Conservation (phyloP, 1,139 yeast genomes). For the Kodamaea sp. region DNA sequence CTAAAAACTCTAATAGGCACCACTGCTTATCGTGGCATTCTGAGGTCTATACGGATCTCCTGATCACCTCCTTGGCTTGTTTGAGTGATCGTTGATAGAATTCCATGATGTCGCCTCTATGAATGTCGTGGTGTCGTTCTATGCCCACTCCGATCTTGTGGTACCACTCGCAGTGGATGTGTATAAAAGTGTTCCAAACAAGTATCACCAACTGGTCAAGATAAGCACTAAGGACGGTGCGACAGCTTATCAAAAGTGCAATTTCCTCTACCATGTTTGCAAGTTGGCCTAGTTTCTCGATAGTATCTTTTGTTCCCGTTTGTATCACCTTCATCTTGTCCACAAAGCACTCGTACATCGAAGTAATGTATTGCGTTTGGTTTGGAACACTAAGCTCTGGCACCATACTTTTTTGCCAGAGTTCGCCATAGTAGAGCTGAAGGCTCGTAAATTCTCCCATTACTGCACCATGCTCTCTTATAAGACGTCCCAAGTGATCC, state of each 20-base stretch:
- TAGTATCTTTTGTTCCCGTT: constrained; percentile 2
- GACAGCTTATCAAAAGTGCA: not conserved
- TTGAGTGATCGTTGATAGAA: constrained; percentile 4
- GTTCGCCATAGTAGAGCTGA: constrained; percentile 17
- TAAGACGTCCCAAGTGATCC: no score
- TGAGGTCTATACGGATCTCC: not conserved
- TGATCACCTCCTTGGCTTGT: constrained; percentile 1
- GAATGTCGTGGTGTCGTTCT: not conserved
- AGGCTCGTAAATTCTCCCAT: constrained; percentile 10
- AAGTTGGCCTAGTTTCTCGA: constrained; percentile 1
- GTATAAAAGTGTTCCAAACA: constrained; percentile 2
- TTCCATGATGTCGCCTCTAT: not conserved
- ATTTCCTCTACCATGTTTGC: not conserved
- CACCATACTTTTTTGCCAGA: constrained; percentile 21
- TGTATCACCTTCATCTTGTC: constrained; percentile 17
- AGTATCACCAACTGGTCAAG: constrained; percentile 1
- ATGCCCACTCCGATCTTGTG: constrained; percentile 1
- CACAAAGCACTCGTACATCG: constrained; percentile 20
- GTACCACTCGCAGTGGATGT: constrained; percentile 6
- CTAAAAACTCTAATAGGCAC: no score
- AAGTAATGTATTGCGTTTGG: constrained; percentile 13
- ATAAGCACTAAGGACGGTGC: not conserved
- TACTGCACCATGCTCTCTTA: no score
- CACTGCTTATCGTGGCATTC: no score
- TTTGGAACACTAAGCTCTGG: constrained; percentile 9